Evolutionary conservation across 1,284 basidiomycete species (phyloP), one percentile per base, ranked within the genome.

Genomic region (Rhodotorula sp.): DNA sequence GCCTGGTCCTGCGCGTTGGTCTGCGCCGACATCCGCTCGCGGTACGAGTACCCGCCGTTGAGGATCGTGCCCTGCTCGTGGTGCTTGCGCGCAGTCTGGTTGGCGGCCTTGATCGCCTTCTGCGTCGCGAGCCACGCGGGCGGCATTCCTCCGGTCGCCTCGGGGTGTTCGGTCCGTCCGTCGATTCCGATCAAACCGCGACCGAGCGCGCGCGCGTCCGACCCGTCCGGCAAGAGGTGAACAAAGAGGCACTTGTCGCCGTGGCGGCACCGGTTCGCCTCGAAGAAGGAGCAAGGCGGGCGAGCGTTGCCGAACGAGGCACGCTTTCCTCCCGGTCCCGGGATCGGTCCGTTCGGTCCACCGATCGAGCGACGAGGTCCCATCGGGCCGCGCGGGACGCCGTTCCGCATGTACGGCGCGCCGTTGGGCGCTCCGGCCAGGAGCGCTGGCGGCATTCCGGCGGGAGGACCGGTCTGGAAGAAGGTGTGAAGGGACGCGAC

Each of bases 211-310:
- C 72, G 68, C 23, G 77, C 76, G 61, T 77, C 77, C 19, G 58
- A 61, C 3, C 77, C 77, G 52, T 77, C 76, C 15, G 73, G 60
- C 12, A 77, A 67, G 23, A 70, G 14, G 58, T 77, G 77, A 38
- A 60, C 50, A 62, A 76, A 77, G 7, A 60, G 50, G 62, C 77
- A 77, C 18, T 58, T 68, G 68, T 77, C 77, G 61, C 77, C 68
- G 65, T 77, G 72, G 31, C 72, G 66, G 72, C 77, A 77, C 23
- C 72, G 68, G 68, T 77, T 77, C 63, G 68, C 71, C 55, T 71
- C 72, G 64, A 77, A 77, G 72, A 76, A 77, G 26, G 75, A 77
- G 60, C 77, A 77, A 16, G 77, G 76, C 38, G 72, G 74, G 50
- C 69, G 64, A 15, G 71, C 66, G 12, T 58, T 63, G 19, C 65